A percentile compares a stretch with the other conserved stretches of the same genome.
These are phyloP conservation scores for Pyrenophora graminea DNA, from an alignment of 2,329 filamentous ascomycete genomes.

Conservation along the genomic window DNA sequence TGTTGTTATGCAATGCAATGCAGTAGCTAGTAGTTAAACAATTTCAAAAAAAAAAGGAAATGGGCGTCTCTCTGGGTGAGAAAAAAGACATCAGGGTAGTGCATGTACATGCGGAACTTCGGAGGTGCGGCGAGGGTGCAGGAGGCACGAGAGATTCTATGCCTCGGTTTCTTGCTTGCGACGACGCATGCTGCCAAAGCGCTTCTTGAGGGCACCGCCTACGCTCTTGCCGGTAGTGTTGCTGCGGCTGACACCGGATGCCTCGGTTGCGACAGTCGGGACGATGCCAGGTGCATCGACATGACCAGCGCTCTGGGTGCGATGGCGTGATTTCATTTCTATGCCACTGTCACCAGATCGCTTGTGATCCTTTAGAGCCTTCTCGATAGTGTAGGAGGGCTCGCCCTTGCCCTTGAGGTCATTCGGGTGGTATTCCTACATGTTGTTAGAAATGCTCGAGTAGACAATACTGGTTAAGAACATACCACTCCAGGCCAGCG, in stretches of 20 bases:
- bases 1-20: background rate
- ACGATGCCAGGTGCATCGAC: slow-evolving; percentile 27
- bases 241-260: slow-evolving; percentile 35
- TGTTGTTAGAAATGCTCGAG: slow-evolving; percentile 10
- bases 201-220: slow-evolving; percentile 51
- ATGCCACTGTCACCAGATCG: slow-evolving; percentile 47
- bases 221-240: slow-evolving; percentile 45
- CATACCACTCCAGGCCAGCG: slow-evolving; percentile 74
- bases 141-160: slow-evolving; percentile 19
- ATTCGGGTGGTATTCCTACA: slow-evolving; percentile 67
- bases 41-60: background rate
- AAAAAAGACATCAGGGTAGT: background rate
- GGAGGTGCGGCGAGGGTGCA: background rate
- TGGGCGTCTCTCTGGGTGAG: background rate
- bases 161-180: slow-evolving; percentile 34
- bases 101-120: background rate
- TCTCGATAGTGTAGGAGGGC: slow-evolving; percentile 72
- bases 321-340: slow-evolving; percentile 50
- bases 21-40: slow-evolving; percentile 5
- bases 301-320: slow-evolving; percentile 45
- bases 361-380: slow-evolving; percentile 65
- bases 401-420: slow-evolving; percentile 85
- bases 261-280: slow-evolving; percentile 34
- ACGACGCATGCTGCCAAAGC: slow-evolving; percentile 52
- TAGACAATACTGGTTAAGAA: slow-evolving; percentile 21